A percentile compares a stretch with the other conserved stretches of the same genome.
These are phyloP conservation scores for Penicillium brasilianum DNA, from an alignment of 2,329 filamentous ascomycete genomes.

Conservation along the genomic window DNA sequence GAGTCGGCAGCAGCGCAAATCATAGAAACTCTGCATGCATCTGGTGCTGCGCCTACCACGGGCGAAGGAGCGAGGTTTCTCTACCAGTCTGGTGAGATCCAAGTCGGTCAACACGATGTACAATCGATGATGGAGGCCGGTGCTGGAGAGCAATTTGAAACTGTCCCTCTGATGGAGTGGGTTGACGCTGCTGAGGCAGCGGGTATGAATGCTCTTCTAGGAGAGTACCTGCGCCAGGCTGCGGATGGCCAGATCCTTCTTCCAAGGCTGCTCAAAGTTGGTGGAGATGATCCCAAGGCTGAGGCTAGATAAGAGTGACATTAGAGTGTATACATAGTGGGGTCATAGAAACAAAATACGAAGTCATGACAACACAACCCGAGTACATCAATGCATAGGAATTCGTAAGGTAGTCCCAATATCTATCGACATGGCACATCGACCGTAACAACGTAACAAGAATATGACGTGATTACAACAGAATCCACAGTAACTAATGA, in stretches of 20 bases:
- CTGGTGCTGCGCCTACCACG: not conserved
- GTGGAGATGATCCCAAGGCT: not conserved
- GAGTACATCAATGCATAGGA: not conserved
- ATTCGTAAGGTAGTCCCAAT: not conserved
- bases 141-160: constrained; percentile 16
- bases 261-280: constrained; percentile 23
- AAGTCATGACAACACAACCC: not conserved
- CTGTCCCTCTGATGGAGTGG: constrained; percentile 24
- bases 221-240: constrained; percentile 24
- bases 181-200: constrained; percentile 25
- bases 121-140: constrained; percentile 24
- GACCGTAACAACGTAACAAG: not conserved
- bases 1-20: constrained; percentile 25
- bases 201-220: constrained; percentile 29
- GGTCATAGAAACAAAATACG: not conserved
- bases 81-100: constrained; percentile 26
- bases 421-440: not conserved
- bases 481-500: not conserved
- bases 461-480: not conserved
- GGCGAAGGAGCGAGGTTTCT: not conserved
- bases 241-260: constrained; percentile 24
- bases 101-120: constrained; percentile 22
- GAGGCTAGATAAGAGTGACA: not conserved
- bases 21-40: constrained; percentile 15
- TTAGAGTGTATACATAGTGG: not conserved